Base-by-base conservation (phyloP, 129 eudicot species). In the Lactuca saligna region DNA sequence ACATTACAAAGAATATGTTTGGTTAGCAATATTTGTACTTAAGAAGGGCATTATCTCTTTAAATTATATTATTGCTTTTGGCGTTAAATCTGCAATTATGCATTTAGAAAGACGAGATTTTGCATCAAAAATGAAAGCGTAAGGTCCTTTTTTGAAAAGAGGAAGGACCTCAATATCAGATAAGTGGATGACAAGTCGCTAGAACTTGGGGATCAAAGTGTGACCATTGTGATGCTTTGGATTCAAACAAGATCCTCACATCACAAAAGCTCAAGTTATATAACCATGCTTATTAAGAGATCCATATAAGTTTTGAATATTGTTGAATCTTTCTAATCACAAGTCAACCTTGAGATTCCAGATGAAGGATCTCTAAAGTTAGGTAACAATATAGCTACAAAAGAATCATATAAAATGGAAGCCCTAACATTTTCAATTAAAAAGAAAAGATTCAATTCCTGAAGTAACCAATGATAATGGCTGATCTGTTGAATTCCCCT, bases 311-410 rank as follows among this genome's bases (percentile, higher is more conserved):
- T 65, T 65, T 65, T 46, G 12, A 17, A 54, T 68, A 17, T 38
- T 51, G 64, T 68, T 17, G 38, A 35, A 17, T 68, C 51, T 14
- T 55, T 71, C 48, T 3, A 59, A 71, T 54, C 75, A 76, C 17
- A 54, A 69, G 81, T 76, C 71, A 76, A 76, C 17, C 55, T 69
- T 32, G 16, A 44, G 38, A 75, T 29, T 34, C 33, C 71, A 12
- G 55, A 3, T 2, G 61, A 57, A 67, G 39, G 75, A 76, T 68
- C 65, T 69, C 58, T 50, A 35, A 69, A 41, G 6, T 29, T 7
- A 53, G 61, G 50, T 39, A 68, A 61, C 63, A 68, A 59, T 50
- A 65, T 4, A 7, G 44, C 39, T 17, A 25, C 29, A 25, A 59
- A 15, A 15, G 9, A 66, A 72, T 54, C 54, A 70, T 39, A 35